A percentile compares a stretch with the other conserved stretches of the same genome.
Conservation (phyloP, 2,329 filamentous ascomycete species). For the Fusarium sp. region DNA sequence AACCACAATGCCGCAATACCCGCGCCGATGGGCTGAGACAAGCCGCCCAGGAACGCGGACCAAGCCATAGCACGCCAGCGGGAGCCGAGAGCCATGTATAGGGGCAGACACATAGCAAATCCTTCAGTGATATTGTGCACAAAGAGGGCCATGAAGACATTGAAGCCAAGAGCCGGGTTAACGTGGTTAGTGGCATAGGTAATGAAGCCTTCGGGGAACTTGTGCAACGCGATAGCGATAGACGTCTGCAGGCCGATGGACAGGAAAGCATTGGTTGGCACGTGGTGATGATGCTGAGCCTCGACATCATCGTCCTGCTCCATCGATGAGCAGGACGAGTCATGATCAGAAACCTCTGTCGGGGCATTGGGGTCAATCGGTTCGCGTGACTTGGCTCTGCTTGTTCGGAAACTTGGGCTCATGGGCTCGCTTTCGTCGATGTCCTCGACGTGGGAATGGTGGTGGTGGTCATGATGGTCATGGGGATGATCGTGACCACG, state of each 20-base stretch:
- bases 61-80: slow-evolving; percentile 85
- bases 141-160: slow-evolving; percentile 94
- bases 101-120: slow-evolving; percentile 90
- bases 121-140: slow-evolving; percentile 99
- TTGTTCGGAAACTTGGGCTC: slow-evolving; percentile 50
- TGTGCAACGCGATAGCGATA: slow-evolving; percentile 94
- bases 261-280: slow-evolving; percentile 92
- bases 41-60: slow-evolving; percentile 84
- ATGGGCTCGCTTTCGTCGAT: slow-evolving; percentile 38
- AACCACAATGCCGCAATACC: slow-evolving; percentile 89
- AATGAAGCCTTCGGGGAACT: slow-evolving; percentile 88
- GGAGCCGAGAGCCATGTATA: slow-evolving; percentile 90
- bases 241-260: slow-evolving; percentile 96
- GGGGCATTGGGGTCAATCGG: slow-evolving; percentile 43
- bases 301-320: slow-evolving; percentile 58
- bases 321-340: slow-evolving; percentile 41
- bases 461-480: slow-evolving; percentile 34
- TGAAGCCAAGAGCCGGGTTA: slow-evolving; percentile 86
- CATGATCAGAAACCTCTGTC: slow-evolving; percentile 36
- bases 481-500: slow-evolving; percentile 43
- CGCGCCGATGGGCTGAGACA: slow-evolving; percentile 88
- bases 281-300: slow-evolving; percentile 86
- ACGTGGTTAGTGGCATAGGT: slow-evolving; percentile 98
- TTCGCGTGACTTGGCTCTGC: slow-evolving; percentile 54
- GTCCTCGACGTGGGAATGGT: slow-evolving; percentile 37